Evolutionary conservation across 768 basidiomycete genomes (phyloP), one percentile per base, ranked within the genome.

Genomic region (Leucosporidium scottii): DNA sequence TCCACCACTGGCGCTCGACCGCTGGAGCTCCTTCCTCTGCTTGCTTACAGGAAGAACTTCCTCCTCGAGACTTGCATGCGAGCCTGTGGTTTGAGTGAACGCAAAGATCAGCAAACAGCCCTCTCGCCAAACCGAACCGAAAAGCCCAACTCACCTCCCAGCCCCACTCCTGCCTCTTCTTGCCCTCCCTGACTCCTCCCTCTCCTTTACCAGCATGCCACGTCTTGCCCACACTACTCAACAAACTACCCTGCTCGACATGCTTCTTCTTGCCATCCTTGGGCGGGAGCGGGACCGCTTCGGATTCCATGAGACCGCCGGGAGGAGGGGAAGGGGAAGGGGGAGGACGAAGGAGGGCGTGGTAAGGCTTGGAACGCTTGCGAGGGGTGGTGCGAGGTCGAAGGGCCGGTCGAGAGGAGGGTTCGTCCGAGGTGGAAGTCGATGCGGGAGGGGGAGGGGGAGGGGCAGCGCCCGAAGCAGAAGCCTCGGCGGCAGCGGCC

Each of bases 21-120:
- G 39, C 39, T 13, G 39, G 15, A 13, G 15, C 2, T 44, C 39
- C 39, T 44, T 13, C 34, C 6, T 44, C 51, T 17, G 13, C 13
- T 27, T 59, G 55, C n/a, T 34, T 44, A 71, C 9, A 72, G 64
- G 71, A 68, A 72, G 64, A 96, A 96, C 21, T 91, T 94, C 75
- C 85, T 83, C 78, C 92, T 85, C 17, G 87, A 88, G 5, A 90
- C 89, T 79, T 98, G 92, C 76, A 97, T 82, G 80, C 93, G 89
- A n/a, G 94, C 87, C 93, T 96, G 75, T 18, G 36, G 12, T 39
- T 64, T 60, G 25, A 36, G 39, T 27, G 58, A 39, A 67, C 27
- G 23, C 39, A 27, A 47, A 28, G 9, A 30, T 59, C 61, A 66
- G 55, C 66, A 5, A 48, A 55, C 75, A 34, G 34, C 34, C 34